Conservation (phyloP, 345 rosid species). For the Bruguiera gymnorhiza region DNA sequence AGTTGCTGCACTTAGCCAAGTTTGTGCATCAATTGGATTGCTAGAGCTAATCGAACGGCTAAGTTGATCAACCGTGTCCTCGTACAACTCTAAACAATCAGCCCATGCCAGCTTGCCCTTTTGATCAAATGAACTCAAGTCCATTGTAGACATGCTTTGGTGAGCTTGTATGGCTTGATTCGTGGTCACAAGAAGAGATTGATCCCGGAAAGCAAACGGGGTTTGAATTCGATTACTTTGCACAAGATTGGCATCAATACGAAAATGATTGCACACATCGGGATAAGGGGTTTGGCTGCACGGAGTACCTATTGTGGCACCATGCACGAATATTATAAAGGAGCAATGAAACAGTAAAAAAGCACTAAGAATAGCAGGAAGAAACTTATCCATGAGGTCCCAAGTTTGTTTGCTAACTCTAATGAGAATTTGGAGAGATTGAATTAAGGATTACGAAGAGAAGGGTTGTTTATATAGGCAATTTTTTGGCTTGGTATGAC, state of each 20-base stretch:
- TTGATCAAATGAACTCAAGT: slow-evolving; percentile 34
- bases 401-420: neutral
- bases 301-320: slow-evolving; percentile 31
- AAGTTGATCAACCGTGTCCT: slow-evolving; percentile 47
- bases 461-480: slow-evolving; percentile 29
- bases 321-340: slow-evolving; percentile 16
- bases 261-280: slow-evolving; percentile 40
- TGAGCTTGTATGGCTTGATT: slow-evolving; percentile 55
- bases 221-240: slow-evolving; percentile 12
- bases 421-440: slow-evolving; percentile 4
- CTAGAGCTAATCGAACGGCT: slow-evolving; percentile 46
- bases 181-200: slow-evolving; percentile 43
- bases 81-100: slow-evolving; percentile 68
- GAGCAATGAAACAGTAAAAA: slow-evolving; percentile 18
- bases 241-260: slow-evolving; percentile 12
- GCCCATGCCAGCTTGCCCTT: slow-evolving; percentile 53
- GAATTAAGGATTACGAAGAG: slow-evolving; percentile 10
- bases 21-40: slow-evolving; percentile 47
- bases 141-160: slow-evolving; percentile 38
- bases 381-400: slow-evolving; percentile 27
- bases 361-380: slow-evolving; percentile 12
- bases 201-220: slow-evolving; percentile 37
- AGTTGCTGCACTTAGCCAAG: slow-evolving; percentile 71
- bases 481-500: neutral
- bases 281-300: slow-evolving; percentile 64